A percentile compares a stretch with the other conserved stretches of the same genome.
These are phyloP conservation scores for Emmonsiellopsis sp. DNA, from an alignment of 2,329 filamentous ascomycete species.

Conservation along the genomic window DNA sequence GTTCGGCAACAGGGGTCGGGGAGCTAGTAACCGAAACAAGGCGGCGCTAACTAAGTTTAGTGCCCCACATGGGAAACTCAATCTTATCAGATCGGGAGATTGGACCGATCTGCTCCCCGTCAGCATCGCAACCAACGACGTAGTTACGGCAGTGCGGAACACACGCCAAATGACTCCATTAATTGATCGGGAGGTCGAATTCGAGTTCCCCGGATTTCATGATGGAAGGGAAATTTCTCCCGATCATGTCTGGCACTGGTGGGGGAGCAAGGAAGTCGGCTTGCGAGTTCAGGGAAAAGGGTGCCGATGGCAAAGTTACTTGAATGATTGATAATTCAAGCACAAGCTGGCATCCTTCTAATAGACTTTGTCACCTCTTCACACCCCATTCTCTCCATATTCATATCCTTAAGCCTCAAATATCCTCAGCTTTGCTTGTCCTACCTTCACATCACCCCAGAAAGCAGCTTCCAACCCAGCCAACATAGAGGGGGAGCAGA, in stretches of 20 bases:
- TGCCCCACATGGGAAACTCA: not conserved
- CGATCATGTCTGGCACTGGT: not conserved
- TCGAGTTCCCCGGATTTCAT: not conserved
- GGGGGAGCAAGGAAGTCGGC: not conserved
- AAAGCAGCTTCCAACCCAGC: too few relatives aligned
- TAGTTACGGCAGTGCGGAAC: too few relatives aligned
- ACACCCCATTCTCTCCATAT: too few relatives aligned
- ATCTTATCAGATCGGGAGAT: slow-evolving; percentile 5
- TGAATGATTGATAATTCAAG: not conserved
- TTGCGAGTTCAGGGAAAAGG: not conserved
- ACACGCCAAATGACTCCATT: too few relatives aligned
- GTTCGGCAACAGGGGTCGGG: too few relatives aligned
- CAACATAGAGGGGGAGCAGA: not conserved
- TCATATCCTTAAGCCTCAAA: too few relatives aligned
- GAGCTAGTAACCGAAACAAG: too few relatives aligned
- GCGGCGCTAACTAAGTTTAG: not conserved
- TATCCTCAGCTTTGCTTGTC: too few relatives aligned
- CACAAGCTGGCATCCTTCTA: not conserved
- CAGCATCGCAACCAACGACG: too few relatives aligned
- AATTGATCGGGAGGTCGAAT: not conserved
- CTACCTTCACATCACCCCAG: too few relatives aligned
- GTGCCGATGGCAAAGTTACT: not conserved
- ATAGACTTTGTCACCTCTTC: not conserved
- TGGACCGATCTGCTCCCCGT: not conserved
- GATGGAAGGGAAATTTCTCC: not conserved